Conservation (phyloP, 179 eudicot species). For the Silene vulgaris region DNA sequence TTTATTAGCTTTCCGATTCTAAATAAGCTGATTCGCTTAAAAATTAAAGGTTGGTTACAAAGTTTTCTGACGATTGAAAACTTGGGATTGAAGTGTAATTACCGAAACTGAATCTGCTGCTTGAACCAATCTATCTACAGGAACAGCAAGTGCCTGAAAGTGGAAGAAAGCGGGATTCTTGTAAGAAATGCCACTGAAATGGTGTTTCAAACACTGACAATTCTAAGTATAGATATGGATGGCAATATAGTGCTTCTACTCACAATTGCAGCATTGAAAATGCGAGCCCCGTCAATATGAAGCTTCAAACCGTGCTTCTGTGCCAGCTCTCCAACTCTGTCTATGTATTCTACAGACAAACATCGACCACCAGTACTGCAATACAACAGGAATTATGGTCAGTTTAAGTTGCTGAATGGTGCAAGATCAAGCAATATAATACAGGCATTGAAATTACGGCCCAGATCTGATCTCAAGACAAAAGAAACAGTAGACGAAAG, state of each 20-base stretch:
- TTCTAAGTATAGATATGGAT: slow-evolving; percentile 4
- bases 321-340: slow-evolving; percentile 83
- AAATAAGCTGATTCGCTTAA: not conserved
- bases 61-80: not conserved
- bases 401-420: too few relatives aligned
- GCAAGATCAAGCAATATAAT: not conserved
- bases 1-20: not conserved
- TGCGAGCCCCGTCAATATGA: slow-evolving; percentile 96
- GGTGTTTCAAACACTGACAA: too few relatives aligned
- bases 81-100: slow-evolving; percentile 21
- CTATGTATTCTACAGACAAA: slow-evolving; percentile 73
- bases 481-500: too few relatives aligned
- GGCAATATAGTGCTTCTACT: slow-evolving; percentile 29
- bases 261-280: slow-evolving; percentile 84
- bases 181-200: not conserved
- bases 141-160: slow-evolving; percentile 84
- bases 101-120: slow-evolving; percentile 98
- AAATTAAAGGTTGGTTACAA: not conserved
- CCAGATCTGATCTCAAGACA: too few relatives aligned
- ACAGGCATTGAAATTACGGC: not conserved
- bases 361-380: slow-evolving; percentile 92
- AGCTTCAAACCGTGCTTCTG: slow-evolving; percentile 80
- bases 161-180: slow-evolving; percentile 1
- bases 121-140: slow-evolving; percentile 76
- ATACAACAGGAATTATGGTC: slow-evolving; percentile 15